Evolutionary conservation across 2,329 filamentous ascomycete genomes (phyloP).

Genomic region (Boeremia lycopersici): DNA sequence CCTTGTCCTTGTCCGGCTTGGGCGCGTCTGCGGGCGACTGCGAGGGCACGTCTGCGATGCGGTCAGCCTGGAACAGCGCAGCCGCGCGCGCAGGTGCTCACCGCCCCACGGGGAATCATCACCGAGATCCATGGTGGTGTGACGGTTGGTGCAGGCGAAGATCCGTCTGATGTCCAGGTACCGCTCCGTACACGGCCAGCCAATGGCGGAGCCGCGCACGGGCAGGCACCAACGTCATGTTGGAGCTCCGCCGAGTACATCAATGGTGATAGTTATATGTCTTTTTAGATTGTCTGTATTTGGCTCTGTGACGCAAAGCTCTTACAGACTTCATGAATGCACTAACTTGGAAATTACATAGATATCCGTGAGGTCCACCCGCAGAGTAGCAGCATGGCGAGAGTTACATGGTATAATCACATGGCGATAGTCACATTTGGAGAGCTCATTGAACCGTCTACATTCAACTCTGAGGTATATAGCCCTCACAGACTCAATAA

Average conservation of each 20-base stretch:
- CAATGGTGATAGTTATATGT: too few species aligned
- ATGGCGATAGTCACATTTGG: too few species aligned
- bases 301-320: too few species aligned
- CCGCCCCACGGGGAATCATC: constrained; percentile 53
- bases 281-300: too few species aligned
- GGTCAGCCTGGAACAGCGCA: constrained; percentile 20
- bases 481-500: constrained; percentile 24
- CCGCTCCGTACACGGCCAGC: constrained; percentile 9
- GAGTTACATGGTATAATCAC: too few species aligned
- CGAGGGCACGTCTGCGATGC: constrained; percentile 54
- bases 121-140: constrained; percentile 49
- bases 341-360: too few species aligned
- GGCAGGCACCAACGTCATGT: constrained; percentile 16
- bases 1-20: constrained; percentile 42
- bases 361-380: too few species aligned
- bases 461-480: too few species aligned
- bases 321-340: too few species aligned
- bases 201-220: constrained; percentile 14
- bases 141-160: constrained; percentile 15
- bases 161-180: constrained; percentile 17
- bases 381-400: too few species aligned
- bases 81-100: constrained; percentile 23
- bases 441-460: too few species aligned
- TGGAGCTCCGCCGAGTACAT: too few species aligned
- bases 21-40: constrained; percentile 38